Percentiles rank a stretch among this genome's conserved stretches.
Conservation (phyloP, 345 rosid genomes). For the Physaria fendleri region DNA sequence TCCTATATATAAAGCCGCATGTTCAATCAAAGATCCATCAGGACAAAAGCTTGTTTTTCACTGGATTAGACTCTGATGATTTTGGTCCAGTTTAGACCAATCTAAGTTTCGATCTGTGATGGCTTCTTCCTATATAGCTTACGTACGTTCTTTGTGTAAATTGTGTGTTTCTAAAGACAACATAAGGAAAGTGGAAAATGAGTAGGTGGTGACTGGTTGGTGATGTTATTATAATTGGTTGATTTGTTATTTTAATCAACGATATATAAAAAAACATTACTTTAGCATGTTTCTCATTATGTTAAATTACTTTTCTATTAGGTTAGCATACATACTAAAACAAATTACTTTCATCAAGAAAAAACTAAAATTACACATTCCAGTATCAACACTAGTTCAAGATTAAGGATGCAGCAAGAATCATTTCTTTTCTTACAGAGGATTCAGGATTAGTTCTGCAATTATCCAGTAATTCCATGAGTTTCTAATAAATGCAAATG, state of each 20-base stretch:
- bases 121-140: slow-evolving; percentile 18
- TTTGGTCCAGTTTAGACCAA: slow-evolving; percentile 3
- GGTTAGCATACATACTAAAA: too few species aligned
- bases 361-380: slow-evolving; percentile 9
- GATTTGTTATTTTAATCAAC: slow-evolving; percentile 27
- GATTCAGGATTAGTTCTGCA: slow-evolving; percentile 21
- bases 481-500: background rate
- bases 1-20: slow-evolving; percentile 14
- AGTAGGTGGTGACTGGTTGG: slow-evolving; percentile 11
- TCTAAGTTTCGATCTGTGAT: slow-evolving; percentile 9
- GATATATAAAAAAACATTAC: slow-evolving; percentile 12
- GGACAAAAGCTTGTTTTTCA: slow-evolving; percentile 15
- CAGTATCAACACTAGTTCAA: background rate
- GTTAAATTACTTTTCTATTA: slow-evolving; percentile 14
- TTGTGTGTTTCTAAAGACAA: slow-evolving; percentile 19
- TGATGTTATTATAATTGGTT: slow-evolving; percentile 26
- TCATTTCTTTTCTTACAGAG: slow-evolving; percentile 9
- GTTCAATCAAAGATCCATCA: slow-evolving; percentile 24
- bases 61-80: slow-evolving; percentile 12
- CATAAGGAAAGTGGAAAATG: background rate
- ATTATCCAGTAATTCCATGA: background rate
- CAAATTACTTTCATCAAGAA: too few species aligned
- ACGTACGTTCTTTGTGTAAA: slow-evolving; percentile 27
- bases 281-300: slow-evolving; percentile 7
- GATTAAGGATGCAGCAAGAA: slow-evolving; percentile 5